phyloP scores from a whole-genome alignment of 306 rosid genomes.

The Medicago arabica region DNA sequence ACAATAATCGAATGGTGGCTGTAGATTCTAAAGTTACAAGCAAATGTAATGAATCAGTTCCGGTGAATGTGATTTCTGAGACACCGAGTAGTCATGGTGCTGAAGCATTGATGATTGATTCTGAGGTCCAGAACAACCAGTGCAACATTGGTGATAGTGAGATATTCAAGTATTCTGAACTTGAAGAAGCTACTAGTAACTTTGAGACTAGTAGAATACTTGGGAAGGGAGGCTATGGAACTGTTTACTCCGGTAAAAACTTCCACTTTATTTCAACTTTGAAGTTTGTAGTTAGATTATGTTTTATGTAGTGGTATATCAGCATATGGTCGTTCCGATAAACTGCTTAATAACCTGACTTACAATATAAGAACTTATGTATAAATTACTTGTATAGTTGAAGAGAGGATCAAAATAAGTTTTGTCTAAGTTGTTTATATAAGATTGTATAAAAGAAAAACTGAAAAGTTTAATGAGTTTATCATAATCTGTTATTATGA shows the following conservation, averaged over 20 bases:
- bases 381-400: not conserved
- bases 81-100: constrained; percentile 22
- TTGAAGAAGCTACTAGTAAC: constrained; percentile 43
- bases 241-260: constrained; percentile 47
- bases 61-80: constrained; percentile 24
- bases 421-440: not conserved
- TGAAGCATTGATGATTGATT: constrained; percentile 24
- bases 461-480: not conserved
- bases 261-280: not conserved
- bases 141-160: constrained; percentile 26
- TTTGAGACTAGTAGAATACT: constrained; percentile 42
- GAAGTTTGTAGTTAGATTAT: constrained; percentile 7
- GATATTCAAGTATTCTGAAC: constrained; percentile 44
- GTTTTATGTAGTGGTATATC: not conserved
- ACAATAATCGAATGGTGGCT: not conserved
- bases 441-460: not conserved
- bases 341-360: not conserved
- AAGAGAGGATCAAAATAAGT: not conserved
- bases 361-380: not conserved
- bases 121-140: constrained; percentile 5
- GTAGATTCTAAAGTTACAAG: constrained; percentile 27
- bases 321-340: not conserved
- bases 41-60: constrained; percentile 1
- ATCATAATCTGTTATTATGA: not conserved
- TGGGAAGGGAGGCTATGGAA: constrained; percentile 50